Base-by-base conservation (phyloP, 257 asterid genomes). In the Paulownia fortunei region DNA sequence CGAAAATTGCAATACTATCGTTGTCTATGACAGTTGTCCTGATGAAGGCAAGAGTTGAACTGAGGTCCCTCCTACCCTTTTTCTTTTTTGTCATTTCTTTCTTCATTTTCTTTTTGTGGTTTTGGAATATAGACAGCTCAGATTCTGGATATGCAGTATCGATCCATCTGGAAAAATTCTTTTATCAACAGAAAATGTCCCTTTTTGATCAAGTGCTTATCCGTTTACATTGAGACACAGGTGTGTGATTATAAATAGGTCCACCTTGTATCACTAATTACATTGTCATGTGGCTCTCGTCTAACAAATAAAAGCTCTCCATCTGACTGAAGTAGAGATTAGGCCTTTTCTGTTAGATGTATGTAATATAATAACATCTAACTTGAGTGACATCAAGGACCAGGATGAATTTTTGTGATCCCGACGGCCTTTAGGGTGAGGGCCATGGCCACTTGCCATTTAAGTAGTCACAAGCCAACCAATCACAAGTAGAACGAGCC, bases 1-100 rank as follows among this genome's bases (percentile, higher is more conserved):
- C 83, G 85, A 62, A 89, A 86, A 86, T 80, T 94, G 81, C 87
- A 69, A 32, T 83, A 86, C 47, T 65, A 67, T 75, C 92, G 64
- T 78, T 27, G 84, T 60, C 79, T 70, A 64, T 55, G 32, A 74
- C 80, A 72, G 81, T 63, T 75, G 66, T 51, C 80, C 66, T 34
- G 27, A 73, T 61, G 69, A 75, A 69, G 63, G 75, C 58, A 68
- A 24, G 60, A 70, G 12, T 73, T 61, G n/a, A 60, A 56, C 55
- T 63, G 65, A 79, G 78, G 82, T 77, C 41, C 71, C 67, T 65
- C 8, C 49, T n/a, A 39, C 58, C 9, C 41, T 32, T 46, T 13
- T 54, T 62, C 24, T 68, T 46, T 42, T 63, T 52, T 80, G 47
- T 78, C 82, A 46, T 36, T 54, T 72, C 19, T 61, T 60, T 21